A percentile compares a stretch with the other conserved stretches of the same genome.
phyloP scores from a whole-genome alignment of 352 stramenopile genomes.

The Blastocystis sp. region DNA sequence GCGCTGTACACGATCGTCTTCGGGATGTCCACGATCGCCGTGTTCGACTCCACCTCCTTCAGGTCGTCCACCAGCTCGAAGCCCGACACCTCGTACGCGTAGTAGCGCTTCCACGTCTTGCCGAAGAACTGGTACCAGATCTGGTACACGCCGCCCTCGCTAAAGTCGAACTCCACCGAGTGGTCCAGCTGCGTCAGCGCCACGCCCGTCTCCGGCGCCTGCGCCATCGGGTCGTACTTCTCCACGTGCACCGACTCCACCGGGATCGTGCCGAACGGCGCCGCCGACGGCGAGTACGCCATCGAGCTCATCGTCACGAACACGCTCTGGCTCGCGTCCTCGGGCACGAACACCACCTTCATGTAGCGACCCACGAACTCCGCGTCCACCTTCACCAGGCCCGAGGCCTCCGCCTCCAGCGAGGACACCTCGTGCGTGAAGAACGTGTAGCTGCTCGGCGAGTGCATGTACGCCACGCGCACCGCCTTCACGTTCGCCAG shows the following conservation, averaged over 20 bases:
- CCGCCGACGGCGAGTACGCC: conserved; percentile 16
- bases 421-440: neutral
- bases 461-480: conserved; percentile 28
- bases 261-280: neutral
- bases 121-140: conserved; percentile 68
- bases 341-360: conserved; percentile 67
- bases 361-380: conserved; percentile 57
- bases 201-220: neutral
- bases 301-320: conserved; percentile 7
- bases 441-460: conserved; percentile 31
- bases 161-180: conserved; percentile 38
- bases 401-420: neutral
- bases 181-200: conserved; percentile 21
- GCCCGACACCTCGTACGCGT: neutral
- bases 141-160: conserved; percentile 35
- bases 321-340: conserved; percentile 26
- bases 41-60: conserved; percentile 58
- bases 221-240: neutral
- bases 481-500: conserved; percentile 64
- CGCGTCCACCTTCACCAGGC: conserved; percentile 8
- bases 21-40: conserved; percentile 47
- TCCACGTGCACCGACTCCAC: neutral
- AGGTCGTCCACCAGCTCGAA: conserved; percentile 25
- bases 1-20: conserved; percentile 38
- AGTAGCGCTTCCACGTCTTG: conserved; percentile 10